These are phyloP conservation scores for Fonsecaea multimorphosa DNA, from an alignment of 2,329 filamentous ascomycete species.

Conservation along the genomic window DNA sequence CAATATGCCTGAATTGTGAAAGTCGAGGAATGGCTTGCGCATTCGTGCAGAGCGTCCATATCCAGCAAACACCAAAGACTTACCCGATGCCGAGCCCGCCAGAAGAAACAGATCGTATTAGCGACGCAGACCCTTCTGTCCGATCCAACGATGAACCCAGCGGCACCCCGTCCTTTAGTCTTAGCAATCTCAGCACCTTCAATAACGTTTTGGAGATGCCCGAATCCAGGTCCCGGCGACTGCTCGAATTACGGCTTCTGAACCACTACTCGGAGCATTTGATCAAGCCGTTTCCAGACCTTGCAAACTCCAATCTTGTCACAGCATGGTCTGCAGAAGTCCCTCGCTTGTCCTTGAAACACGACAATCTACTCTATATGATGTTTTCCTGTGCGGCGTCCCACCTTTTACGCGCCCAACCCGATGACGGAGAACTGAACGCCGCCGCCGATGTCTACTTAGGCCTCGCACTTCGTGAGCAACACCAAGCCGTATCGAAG, in stretches of 20 bases:
- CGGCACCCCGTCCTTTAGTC: not conserved
- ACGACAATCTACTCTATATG: conserved; percentile 31
- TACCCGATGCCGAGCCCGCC: not conserved
- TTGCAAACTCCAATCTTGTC: conserved; percentile 7
- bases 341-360: conserved; percentile 21
- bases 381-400: conserved; percentile 27
- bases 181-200: not conserved
- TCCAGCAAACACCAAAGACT: not conserved
- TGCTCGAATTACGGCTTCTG: conserved; percentile 31
- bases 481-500: conserved; percentile 40
- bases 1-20: conserved; percentile 25
- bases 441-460: conserved; percentile 32
- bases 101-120: not conserved
- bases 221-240: conserved; percentile 24
- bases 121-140: too few relatives aligned
- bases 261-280: conserved; percentile 25
- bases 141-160: not conserved
- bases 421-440: conserved; percentile 19
- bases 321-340: conserved; percentile 16
- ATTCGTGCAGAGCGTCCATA: conserved; percentile 4
- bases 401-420: conserved; percentile 21
- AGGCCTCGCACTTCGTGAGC: conserved; percentile 41
- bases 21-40: conserved; percentile 22
- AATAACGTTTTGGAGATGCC: conserved; percentile 20
- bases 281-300: conserved; percentile 8